Base-by-base conservation (phyloP, 805 yeast species). In the Schizosaccharomyces cryophilus region DNA sequence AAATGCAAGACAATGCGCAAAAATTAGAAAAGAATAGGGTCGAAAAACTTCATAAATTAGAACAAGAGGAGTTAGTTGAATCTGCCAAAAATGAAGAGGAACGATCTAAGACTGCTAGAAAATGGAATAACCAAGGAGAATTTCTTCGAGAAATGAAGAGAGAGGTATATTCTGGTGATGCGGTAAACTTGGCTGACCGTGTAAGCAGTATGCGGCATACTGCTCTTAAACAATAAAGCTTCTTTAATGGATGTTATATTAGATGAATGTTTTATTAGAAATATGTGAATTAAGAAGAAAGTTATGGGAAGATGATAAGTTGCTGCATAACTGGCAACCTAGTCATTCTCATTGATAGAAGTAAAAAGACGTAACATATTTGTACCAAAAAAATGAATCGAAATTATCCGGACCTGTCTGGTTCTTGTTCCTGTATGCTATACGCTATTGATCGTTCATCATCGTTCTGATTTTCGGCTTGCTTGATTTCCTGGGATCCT, bases 191-290 rank as follows among this genome's bases (percentile, higher is more conserved):
- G 9, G 56, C 30, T 5, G 56, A 51, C 15, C 56, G 56, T 21
- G 56, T 51, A 7, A 21, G 26, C n/a, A 21, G 56, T 21, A 29
- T 21, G 35, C 90, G 60, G 81, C 95, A 13, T 61, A 86, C 73
- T 62, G 93, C 84, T 6, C 78, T 80, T 1, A 86, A 76, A 70
- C 99, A 93, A 70, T 93, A 93, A 19, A 76, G 74, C 0, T 77
- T 79, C 66, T 89, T 87, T 4, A 75, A 75, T 55, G 89, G 74
- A 60, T 83, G 74, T 61, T 79, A 79, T 70, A 90, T 90, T 42
- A 89, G 96, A 67, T 81, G 77, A 70, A 15, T 21, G 38, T 24
- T 26, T 21, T 6, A 51, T 21, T 5, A 51, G 9, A 6, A 11
- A 35, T 6, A 35, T 35, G 13, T 35, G 9, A 35, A 35, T 3